Base-by-base conservation (phyloP, 805 yeast species). In the Jamesozyma lodderae region DNA sequence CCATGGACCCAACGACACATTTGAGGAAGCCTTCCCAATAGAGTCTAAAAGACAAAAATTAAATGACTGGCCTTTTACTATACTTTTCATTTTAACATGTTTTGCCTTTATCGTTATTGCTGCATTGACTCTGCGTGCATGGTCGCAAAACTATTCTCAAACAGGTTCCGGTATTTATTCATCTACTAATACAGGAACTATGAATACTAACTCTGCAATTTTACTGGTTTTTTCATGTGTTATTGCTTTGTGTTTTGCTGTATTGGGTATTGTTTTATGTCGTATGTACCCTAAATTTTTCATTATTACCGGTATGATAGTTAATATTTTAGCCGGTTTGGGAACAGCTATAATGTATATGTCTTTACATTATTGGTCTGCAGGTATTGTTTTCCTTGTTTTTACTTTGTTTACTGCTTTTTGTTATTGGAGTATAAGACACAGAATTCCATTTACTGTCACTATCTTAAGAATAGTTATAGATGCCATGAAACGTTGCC, bases 311-410 rank as follows among this genome's bases (percentile, higher is more conserved):
- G 83, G 94, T 2, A 70, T 86, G 45, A 66, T 82, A 23, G 61
- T 79, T 34, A 84, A 84, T 52, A 67, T 84, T 10, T 49, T 77
- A 1, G 59, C 83, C 41, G 85, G 90, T 3, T 49, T 85, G 20
- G 95, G 82, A 14, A 78, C 94, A 5, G 75, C 86, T 4, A 78
- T 87, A 47, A 79, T 75, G 60, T 83, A 81, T 53, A 69, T 87
- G 49, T 77, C 70, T 1, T 68, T 72, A 47, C 65, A 68, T 23
- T 81, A 83, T 59, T 85, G 79, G 67, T 78, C 90, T 4, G 90
- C 94, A 0, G 95, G 86, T 2, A 67, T 83, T 43, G 86, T 80
- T 26, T 81, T 79, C 46, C 62, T 81, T 45, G 69, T 79, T 1
- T 81, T 83, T 57, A 70, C 87, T 0, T 53, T 71, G 2, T 59